Evolutionary conservation across 1,284 basidiomycete species (phyloP).

Genomic region (Uromyces viciae-fabae): DNA sequence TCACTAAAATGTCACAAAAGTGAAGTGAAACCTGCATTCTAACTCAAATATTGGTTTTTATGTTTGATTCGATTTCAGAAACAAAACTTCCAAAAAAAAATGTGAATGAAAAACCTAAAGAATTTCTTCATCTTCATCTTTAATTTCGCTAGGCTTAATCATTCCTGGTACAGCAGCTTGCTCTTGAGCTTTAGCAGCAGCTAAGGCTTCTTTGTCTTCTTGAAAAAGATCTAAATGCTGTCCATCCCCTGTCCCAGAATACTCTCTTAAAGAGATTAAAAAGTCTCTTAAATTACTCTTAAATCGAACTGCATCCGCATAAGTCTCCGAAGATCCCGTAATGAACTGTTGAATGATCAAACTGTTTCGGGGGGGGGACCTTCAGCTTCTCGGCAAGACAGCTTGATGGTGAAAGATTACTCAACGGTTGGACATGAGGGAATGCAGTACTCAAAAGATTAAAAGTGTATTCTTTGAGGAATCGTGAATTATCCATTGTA

Average conservation of each 20-base stretch:
- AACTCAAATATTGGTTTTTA: too few species aligned
- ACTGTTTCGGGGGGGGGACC: neutral
- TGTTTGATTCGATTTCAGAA: too few species aligned
- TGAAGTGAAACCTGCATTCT: too few species aligned
- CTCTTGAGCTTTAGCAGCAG: conserved; percentile 65
- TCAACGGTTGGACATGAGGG: conserved; percentile 68
- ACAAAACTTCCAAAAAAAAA: neutral
- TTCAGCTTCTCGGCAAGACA: neutral
- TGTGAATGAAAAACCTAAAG: conserved; percentile 47
- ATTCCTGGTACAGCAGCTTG: conserved; percentile 97
- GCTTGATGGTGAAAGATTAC: neutral
- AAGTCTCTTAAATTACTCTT: conserved; percentile 79
- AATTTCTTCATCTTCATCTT: conserved; percentile 76
- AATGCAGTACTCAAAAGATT: conserved; percentile 82
- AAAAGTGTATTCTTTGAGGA: conserved; percentile 81
- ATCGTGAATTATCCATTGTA: conserved; percentile 73
- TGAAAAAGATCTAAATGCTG: conserved; percentile 81
- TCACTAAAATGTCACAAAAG: too few species aligned
- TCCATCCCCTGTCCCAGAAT: conserved; percentile 61
- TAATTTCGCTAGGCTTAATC: conserved; percentile 87
- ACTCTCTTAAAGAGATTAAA: conserved; percentile 65
- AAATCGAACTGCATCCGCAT: conserved; percentile 85
- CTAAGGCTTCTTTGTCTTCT: conserved; percentile 91
- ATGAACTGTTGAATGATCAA: conserved; percentile 74
- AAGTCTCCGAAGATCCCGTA: conserved; percentile 74